A percentile compares a stretch with the other conserved stretches of the same genome.
Conservation (phyloP, 2,329 filamentous ascomycete genomes). For the Calonectria henricotiae region DNA sequence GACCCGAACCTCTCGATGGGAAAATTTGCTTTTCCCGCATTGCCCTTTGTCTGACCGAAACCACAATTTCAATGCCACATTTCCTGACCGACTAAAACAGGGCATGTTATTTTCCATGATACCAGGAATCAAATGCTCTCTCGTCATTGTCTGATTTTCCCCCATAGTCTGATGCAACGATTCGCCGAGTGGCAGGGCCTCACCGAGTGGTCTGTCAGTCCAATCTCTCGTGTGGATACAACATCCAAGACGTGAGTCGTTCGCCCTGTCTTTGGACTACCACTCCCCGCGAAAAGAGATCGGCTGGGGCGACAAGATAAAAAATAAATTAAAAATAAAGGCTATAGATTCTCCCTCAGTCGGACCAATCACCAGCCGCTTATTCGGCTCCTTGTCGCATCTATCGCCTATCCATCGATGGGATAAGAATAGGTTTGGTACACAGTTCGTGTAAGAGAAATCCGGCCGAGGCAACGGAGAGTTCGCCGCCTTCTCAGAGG, state of each 20-base stretch:
- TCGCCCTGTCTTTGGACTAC: conserved; percentile 39
- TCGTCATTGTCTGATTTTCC: conserved; percentile 46
- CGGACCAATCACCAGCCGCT: conserved; percentile 48
- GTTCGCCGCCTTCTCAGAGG: conserved; percentile 43
- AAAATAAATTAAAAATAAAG: conserved; percentile 36
- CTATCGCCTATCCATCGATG: conserved; percentile 49
- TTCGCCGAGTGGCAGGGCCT: conserved; percentile 32
- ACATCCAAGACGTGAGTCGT: conserved; percentile 38
- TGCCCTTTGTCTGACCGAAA: conserved; percentile 30
- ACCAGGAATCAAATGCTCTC: conserved; percentile 42
- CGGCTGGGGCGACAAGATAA: conserved; percentile 48
- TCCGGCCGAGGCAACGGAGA: conserved; percentile 44
- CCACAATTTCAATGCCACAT: conserved; percentile 23
- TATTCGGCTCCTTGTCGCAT: conserved; percentile 46
- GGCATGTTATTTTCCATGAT: conserved; percentile 31
- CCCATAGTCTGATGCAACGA: conserved; percentile 37
- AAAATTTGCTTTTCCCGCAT: conserved; percentile 8
- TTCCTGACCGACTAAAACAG: conserved; percentile 39
- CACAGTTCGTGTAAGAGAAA: conserved; percentile 60
- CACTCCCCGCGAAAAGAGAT: conserved; percentile 40
- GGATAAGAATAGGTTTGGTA: conserved; percentile 55
- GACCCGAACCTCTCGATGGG: background rate
- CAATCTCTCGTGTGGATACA: conserved; percentile 37
- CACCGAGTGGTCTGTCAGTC: conserved; percentile 41
- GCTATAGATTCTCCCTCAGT: conserved; percentile 27